These are phyloP conservation scores for Puccinia coronata DNA, from an alignment of 1,284 basidiomycete genomes.

Conservation along the genomic window DNA sequence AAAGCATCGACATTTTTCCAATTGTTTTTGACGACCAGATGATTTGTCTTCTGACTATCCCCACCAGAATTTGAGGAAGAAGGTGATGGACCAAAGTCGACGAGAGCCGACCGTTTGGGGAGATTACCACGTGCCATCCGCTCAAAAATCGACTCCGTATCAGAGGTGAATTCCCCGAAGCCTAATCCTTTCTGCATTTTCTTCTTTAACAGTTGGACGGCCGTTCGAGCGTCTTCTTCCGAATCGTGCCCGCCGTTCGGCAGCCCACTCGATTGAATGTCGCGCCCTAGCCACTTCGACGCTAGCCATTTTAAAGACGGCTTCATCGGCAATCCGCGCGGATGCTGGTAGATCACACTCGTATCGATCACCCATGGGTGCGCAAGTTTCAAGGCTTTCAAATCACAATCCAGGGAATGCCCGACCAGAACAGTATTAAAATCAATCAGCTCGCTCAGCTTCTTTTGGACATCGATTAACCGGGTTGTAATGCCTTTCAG, in stretches of 20 bases:
- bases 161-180: slow-evolving; percentile 78
- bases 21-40: slow-evolving; percentile 69
- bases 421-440: slow-evolving; percentile 80
- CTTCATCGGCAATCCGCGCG: slow-evolving; percentile 82
- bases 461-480: slow-evolving; percentile 71
- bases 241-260: slow-evolving; percentile 68
- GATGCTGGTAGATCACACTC: slow-evolving; percentile 80
- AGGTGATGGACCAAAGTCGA: slow-evolving; percentile 78
- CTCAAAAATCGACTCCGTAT: slow-evolving; percentile 82
- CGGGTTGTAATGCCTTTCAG: slow-evolving; percentile 72
- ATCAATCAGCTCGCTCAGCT: slow-evolving; percentile 63
- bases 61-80: slow-evolving; percentile 55
- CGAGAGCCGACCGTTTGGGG: slow-evolving; percentile 68
- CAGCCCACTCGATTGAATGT: slow-evolving; percentile 75
- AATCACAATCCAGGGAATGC: slow-evolving; percentile 87
- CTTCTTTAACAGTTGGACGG: slow-evolving; percentile 74
- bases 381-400: slow-evolving; percentile 76
- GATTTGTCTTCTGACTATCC: slow-evolving; percentile 54
- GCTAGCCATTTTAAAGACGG: slow-evolving; percentile 88
- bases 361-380: slow-evolving; percentile 87
- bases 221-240: slow-evolving; percentile 84
- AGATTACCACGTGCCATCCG: slow-evolving; percentile 66
- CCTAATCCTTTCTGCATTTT: slow-evolving; percentile 76
- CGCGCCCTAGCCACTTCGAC: slow-evolving; percentile 80
- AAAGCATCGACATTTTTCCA: slow-evolving; percentile 67